These are phyloP conservation scores for Pittosporum tobira DNA, from an alignment of 129 eudicot species.

Conservation along the genomic window DNA sequence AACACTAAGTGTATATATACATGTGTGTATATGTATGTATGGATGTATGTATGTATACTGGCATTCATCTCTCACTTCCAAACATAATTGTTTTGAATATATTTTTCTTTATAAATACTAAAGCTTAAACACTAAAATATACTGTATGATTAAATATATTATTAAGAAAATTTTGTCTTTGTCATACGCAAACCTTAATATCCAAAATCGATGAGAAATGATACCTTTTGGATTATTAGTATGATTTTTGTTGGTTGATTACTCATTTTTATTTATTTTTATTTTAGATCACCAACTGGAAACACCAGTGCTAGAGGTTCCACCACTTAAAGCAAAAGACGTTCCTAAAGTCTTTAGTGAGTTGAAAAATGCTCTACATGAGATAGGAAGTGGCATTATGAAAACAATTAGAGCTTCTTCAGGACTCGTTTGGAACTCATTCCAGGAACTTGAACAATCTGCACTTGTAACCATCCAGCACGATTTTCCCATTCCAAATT, in stretches of 20 bases:
- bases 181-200: too few species aligned
- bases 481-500: constrained; percentile 19
- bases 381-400: constrained; percentile 9
- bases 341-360: constrained; percentile 3
- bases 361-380: constrained; percentile 14
- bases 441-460: constrained; percentile 35
- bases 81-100: too few species aligned
- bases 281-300: constrained; percentile 18
- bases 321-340: constrained; percentile 29
- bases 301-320: constrained; percentile 22
- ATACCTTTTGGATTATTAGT: not conserved
- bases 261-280: not conserved
- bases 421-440: constrained; percentile 38
- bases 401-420: constrained; percentile 25
- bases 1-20: too few species aligned
- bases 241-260: not conserved
- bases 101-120: too few species aligned
- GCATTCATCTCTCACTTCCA: too few species aligned
- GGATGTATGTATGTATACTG: too few species aligned
- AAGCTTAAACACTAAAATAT: too few species aligned
- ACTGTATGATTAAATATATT: too few species aligned
- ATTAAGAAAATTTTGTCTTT: too few species aligned
- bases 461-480: constrained; percentile 11
- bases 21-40: too few species aligned
- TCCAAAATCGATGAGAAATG: too few species aligned